Base-by-base conservation (phyloP, 208 protist species). In the Crithidia mellificae region DNA sequence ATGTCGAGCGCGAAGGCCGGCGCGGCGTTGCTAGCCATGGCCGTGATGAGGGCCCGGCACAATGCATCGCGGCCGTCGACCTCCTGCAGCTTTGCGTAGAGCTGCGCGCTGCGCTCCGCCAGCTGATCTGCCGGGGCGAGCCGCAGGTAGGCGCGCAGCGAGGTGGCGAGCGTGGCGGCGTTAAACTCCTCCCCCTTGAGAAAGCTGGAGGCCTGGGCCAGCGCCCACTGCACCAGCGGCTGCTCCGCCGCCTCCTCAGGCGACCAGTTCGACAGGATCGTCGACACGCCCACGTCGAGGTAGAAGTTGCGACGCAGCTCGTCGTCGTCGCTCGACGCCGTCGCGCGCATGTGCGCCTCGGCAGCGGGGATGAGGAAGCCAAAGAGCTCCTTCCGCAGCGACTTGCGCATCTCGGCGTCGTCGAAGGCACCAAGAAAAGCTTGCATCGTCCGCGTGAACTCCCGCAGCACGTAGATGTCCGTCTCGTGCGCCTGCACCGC, bases 41-140 rank as follows among this genome's bases (percentile, higher is more conserved):
- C 85, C 17, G 69, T 6, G 49, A 96, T 63, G 22, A 96, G 71
- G 9, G 77, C 74, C 14, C 86, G 84, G 62, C 68, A 85, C 55
- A 81, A 39, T 80, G 91, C 86, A 58, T 91, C 88, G 49, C 85
- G 86, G 59, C 87, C 88, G 69, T 92, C 80, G 17, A 78, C 57
- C 66, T 73, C 77, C 38, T 63, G 56, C 44, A 90, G 83, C 19
- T 77, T 80, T 27, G 75, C 64, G 65, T 77, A 86, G 27, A 96
- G 74, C 47, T 63, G 50, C 32, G 53, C 61, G 30, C 86, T 81
- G 49, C 72, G 66, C 34, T 41, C 43, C 54, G 61, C 51, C 39
- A 68, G 39, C 14, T 75, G 63, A 1, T 52, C 63, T 20, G 57
- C 30, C 12, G 46, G 29, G n/a, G 74, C 72, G 29, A 87, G 63